Evolutionary conservation across 1,284 basidiomycete species (phyloP), one percentile per base, ranked within the genome.

Genomic region (Phlebopus sp.): DNA sequence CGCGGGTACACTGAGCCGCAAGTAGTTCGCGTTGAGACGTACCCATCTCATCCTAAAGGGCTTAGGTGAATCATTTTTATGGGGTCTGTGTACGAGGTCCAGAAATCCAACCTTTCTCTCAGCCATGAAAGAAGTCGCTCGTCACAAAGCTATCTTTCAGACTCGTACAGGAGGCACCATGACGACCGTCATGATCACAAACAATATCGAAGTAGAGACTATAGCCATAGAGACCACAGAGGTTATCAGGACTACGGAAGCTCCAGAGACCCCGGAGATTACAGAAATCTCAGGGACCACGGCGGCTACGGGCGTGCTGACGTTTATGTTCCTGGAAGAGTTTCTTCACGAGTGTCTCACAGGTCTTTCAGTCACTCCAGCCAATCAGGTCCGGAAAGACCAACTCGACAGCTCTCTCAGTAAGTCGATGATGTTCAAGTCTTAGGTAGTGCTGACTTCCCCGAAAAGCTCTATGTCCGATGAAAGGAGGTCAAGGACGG

Each of bases 261-360:
- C 15, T 6, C 51, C 44, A 51, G 55, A 34, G 58, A 50, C 8
- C 42, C 42, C 21, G 49, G 46, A 9, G 55, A 46, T 27, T 42
- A 64, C 32, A 41, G 59, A 37, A 58, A 58, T 5, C 56, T 58
- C n/a, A 56, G 47, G 29, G 64, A 64, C 15, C 18, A 60, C 27
- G 50, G 46, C 35, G 31, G 15, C 23, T 50, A 52, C n/a, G 55
- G 42, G 31, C 52, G 52, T 27, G 19, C 48, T 31, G 60, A 68
- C n/a, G 37, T 44, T 14, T 35, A 47, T 18, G 2, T 41, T 17
- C 67, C 66, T 39, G 25, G 48, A 43, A 65, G 60, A 46, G 44
- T 46, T 27, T 35, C 67, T 35, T 65, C 64, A 42, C 53, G 59
- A 47, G 52, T 57, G 35, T 60, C 64, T 5, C 67, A 68, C n/a